Evolutionary conservation across 2,329 filamentous ascomycete species (phyloP), one percentile per base, ranked within the genome.

Genomic region (Mycocentrospora acerina): DNA sequence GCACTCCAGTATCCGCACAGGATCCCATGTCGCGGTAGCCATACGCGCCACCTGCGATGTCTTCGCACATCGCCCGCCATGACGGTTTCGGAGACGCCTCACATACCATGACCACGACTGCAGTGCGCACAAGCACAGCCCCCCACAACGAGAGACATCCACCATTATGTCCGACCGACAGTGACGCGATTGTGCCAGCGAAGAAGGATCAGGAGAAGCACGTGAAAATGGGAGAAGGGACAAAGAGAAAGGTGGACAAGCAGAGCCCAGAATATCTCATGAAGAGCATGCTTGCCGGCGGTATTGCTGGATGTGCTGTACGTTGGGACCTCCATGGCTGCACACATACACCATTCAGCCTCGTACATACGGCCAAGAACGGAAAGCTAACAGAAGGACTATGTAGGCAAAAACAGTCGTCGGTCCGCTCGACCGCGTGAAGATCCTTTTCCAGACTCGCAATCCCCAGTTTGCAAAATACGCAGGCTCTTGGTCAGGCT

Each of bases 401-500:
- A 42, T 22, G 35, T 55, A 95, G 90, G 93, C 87, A 46, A 98
- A 98, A 76, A 96, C 91, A 0, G 76, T 95, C 6, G 94, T 98
- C 25, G 93, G 90, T 16, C 93, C 93, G 16, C 86, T 98, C 49
- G 93, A 98, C 71, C 85, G 93, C 52, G 93, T 98, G 60, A 98
- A 98, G 72, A 98, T 98, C 62, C 85, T 98, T 40, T 97, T 98
- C 72, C 93, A 98, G 68, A 86, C 93, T 35, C 89, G 86, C 60
- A 96, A 93, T 60, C 93, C 93, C 3, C 85, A 93, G 54, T 98
- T 95, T 65, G 80, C 86, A 37, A 95, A 95, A 71, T 98, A 97
- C 65, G 83, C 88, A 1, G 88, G 90, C 27, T 90, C 86, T 28
- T 96, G 90, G 86, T 79, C 81, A 39, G 93, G 93, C 32, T 82